Evolutionary conservation across 1,284 basidiomycete genomes (phyloP).

Genomic region (Ustilago curta): DNA sequence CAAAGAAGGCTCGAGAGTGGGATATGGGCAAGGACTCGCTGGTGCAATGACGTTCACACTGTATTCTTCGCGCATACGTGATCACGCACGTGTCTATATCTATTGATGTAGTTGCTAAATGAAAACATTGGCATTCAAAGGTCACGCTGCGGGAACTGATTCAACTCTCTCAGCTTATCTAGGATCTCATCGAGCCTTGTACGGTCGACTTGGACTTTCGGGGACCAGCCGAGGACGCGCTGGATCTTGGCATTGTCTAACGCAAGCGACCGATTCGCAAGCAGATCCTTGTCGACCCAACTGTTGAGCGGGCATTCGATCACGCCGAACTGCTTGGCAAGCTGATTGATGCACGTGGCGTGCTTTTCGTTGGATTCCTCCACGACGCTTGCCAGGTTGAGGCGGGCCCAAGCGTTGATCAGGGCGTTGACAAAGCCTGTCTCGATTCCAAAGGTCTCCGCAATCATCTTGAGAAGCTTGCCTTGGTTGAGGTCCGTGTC

Average conservation of each 20-base stretch:
- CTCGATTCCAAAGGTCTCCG: constrained; percentile 41
- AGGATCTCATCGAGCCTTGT: constrained; percentile 28
- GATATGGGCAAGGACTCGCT: constrained; percentile 36
- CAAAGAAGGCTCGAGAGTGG: constrained; percentile 37
- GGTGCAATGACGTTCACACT: background rate
- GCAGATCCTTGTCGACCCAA: constrained; percentile 36
- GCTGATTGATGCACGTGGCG: constrained; percentile 17
- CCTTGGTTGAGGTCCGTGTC: constrained; percentile 50
- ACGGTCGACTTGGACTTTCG: constrained; percentile 16
- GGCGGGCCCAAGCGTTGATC: constrained; percentile 49
- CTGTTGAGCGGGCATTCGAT: constrained; percentile 15
- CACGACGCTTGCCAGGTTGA: constrained; percentile 33
- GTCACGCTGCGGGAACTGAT: constrained; percentile 21
- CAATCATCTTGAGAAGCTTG: constrained; percentile 44
- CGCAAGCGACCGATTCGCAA: constrained; percentile 43
- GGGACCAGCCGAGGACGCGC: constrained; percentile 39
- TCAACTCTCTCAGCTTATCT: constrained; percentile 22
- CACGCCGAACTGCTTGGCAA: constrained; percentile 18
- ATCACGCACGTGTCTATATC: background rate
- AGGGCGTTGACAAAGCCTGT: constrained; percentile 52
- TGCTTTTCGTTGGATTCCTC: constrained; percentile 62
- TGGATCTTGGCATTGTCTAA: constrained; percentile 47
- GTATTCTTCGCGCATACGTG: background rate
- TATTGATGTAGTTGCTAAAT: background rate
- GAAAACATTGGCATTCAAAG: background rate